Percentiles rank a stretch among this genome's conserved stretches.
These are phyloP conservation scores for Talaromyces islandicus DNA, from an alignment of 2,329 filamentous ascomycete species.

Conservation along the genomic window DNA sequence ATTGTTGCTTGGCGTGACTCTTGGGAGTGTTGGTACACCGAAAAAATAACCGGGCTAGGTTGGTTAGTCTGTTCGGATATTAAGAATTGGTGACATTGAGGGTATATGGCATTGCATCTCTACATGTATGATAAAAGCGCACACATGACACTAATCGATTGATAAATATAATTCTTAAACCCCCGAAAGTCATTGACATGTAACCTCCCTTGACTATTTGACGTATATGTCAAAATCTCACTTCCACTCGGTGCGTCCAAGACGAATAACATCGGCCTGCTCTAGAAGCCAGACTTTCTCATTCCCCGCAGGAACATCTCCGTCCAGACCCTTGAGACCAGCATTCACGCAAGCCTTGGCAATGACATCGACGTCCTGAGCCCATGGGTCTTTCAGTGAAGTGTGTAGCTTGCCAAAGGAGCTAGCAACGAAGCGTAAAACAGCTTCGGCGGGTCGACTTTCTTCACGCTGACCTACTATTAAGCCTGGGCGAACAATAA, in stretches of 20 bases:
- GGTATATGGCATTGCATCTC: background rate
- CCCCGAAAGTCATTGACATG: background rate
- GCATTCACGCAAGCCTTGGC: conserved; percentile 37
- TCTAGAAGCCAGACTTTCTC: conserved; percentile 36
- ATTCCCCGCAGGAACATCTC: conserved; percentile 31
- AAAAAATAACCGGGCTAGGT: background rate
- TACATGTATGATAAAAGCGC: background rate
- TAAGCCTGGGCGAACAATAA: conserved; percentile 68
- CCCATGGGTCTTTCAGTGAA: conserved; percentile 57
- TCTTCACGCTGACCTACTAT: conserved; percentile 67
- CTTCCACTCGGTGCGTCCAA: conserved; percentile 22
- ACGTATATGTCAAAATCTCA: background rate
- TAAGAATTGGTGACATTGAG: background rate
- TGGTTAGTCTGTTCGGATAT: background rate
- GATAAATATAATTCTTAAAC: background rate
- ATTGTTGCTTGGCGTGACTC: background rate
- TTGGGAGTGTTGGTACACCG: background rate
- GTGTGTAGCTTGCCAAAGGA: conserved; percentile 50
- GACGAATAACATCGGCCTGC: conserved; percentile 32
- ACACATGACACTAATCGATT: background rate
- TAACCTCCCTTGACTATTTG: background rate
- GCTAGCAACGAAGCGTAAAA: conserved; percentile 51
- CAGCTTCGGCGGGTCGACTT: conserved; percentile 52
- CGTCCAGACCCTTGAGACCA: conserved; percentile 34
- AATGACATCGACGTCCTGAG: conserved; percentile 70